These are phyloP conservation scores for Aspergillus sparsus DNA, from an alignment of 495 filamentous ascomycete species.

Conservation along the genomic window DNA sequence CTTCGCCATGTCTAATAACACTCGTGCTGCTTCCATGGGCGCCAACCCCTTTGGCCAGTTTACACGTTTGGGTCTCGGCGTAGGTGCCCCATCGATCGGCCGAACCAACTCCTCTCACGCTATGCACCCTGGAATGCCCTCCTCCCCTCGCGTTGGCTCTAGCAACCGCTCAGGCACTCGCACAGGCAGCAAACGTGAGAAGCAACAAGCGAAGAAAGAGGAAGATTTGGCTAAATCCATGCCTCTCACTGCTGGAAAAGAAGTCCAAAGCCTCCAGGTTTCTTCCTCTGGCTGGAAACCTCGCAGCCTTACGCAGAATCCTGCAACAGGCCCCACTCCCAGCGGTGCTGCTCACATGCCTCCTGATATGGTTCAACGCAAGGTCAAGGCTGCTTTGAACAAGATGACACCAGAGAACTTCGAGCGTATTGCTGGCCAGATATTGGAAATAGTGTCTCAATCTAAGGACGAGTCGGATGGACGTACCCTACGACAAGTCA, in stretches of 20 bases:
- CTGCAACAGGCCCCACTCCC: constrained; percentile 54
- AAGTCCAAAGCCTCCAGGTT: constrained; percentile 75
- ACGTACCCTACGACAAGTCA: constrained; percentile 93
- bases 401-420: constrained; percentile 99
- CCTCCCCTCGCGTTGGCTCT: constrained; percentile 55
- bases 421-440: constrained; percentile 90
- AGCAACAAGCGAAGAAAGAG: constrained; percentile 56
- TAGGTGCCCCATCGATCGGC: constrained; percentile 49
- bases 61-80: constrained; percentile 63
- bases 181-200: constrained; percentile 62
- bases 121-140: constrained; percentile 45
- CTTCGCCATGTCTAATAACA: constrained; percentile 37
- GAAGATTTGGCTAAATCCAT: constrained; percentile 75
- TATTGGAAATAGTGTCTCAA: constrained; percentile 87
- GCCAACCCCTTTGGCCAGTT: constrained; percentile 58
- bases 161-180: constrained; percentile 52
- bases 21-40: constrained; percentile 39
- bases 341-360: constrained; percentile 64
- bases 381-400: constrained; percentile 97
- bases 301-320: constrained; percentile 59
- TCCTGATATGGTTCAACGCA: constrained; percentile 93
- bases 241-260: constrained; percentile 79
- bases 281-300: constrained; percentile 87
- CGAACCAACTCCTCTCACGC: constrained; percentile 58
- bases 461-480: constrained; percentile 95